phyloP scores from a whole-genome alignment of 108 stramenopile genomes.

The Poteriospumella lacustris region DNA sequence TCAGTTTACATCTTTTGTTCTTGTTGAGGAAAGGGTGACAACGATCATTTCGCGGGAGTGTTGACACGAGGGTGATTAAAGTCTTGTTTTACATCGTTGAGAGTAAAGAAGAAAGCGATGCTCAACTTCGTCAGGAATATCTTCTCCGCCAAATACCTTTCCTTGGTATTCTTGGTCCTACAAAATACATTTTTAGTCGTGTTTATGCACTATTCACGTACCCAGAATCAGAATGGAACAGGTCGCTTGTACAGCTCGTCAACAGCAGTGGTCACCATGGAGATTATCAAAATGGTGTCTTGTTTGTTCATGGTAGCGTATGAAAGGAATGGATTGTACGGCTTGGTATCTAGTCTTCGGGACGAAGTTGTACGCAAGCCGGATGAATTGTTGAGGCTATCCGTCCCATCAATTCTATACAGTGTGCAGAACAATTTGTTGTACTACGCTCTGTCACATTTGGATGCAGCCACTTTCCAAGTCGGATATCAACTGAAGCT shows the following conservation, averaged over 20 bases:
- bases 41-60: too few species aligned
- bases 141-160: background rate
- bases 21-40: too few species aligned
- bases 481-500: constrained; percentile 90
- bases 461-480: constrained; percentile 87
- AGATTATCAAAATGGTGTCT: constrained; percentile 37
- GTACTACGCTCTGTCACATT: constrained; percentile 81
- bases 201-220: constrained; percentile 53
- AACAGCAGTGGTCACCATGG: constrained; percentile 53
- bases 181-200: constrained; percentile 54
- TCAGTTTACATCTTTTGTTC: too few species aligned
- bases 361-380: constrained; percentile 70
- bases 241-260: constrained; percentile 57
- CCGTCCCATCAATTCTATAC: constrained; percentile 83
- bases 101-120: too few species aligned
- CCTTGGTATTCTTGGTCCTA: constrained; percentile 49
- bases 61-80: too few species aligned
- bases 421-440: constrained; percentile 84
- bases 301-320: background rate
- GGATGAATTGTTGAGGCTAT: constrained; percentile 70
- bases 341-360: background rate
- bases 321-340: background rate
- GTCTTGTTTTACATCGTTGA: too few species aligned
- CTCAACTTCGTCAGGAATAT: too few species aligned
- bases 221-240: constrained; percentile 50